phyloP scores from a whole-genome alignment of 2,329 filamentous ascomycete genomes.

The Botryotinia globosa region DNA sequence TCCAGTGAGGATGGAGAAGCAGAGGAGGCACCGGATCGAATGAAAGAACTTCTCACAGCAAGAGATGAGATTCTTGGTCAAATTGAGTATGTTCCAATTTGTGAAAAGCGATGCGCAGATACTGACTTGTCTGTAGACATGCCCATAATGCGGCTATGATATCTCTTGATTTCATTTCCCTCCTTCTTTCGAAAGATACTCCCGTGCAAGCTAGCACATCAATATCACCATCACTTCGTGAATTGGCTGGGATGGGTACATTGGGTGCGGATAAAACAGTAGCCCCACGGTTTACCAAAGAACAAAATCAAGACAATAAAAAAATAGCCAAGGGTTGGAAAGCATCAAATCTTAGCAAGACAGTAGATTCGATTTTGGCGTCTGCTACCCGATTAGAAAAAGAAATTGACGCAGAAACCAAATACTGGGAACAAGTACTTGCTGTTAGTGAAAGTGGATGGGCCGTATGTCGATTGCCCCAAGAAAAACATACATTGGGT shows the following conservation, averaged over 20 bases:
- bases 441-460: constrained; percentile 80
- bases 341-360: constrained; percentile 70
- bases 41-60: constrained; percentile 43
- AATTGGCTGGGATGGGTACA: constrained; percentile 70
- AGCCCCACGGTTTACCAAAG: constrained; percentile 56
- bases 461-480: constrained; percentile 75
- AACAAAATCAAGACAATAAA: constrained; percentile 55
- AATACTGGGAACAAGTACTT: constrained; percentile 86
- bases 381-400: constrained; percentile 70
- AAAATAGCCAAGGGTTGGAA: constrained; percentile 68
- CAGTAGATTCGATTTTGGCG: constrained; percentile 69
- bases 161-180: constrained; percentile 77
- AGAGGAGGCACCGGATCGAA: constrained; percentile 42
- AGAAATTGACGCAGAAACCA: constrained; percentile 76
- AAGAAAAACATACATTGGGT: constrained; percentile 70
- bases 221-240: constrained; percentile 67
- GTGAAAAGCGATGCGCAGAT: background rate
- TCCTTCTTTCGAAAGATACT: constrained; percentile 78
- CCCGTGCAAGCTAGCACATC: constrained; percentile 67
- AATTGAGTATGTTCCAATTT: constrained; percentile 49
- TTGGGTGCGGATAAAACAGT: constrained; percentile 66
- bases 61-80: constrained; percentile 56
- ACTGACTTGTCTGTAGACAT: constrained; percentile 38
- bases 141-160: constrained; percentile 61
- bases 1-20: constrained; percentile 50